Evolutionary conservation across 352 stramenopile genomes (phyloP).

Genomic region (Globisporangium okanoganense): DNA sequence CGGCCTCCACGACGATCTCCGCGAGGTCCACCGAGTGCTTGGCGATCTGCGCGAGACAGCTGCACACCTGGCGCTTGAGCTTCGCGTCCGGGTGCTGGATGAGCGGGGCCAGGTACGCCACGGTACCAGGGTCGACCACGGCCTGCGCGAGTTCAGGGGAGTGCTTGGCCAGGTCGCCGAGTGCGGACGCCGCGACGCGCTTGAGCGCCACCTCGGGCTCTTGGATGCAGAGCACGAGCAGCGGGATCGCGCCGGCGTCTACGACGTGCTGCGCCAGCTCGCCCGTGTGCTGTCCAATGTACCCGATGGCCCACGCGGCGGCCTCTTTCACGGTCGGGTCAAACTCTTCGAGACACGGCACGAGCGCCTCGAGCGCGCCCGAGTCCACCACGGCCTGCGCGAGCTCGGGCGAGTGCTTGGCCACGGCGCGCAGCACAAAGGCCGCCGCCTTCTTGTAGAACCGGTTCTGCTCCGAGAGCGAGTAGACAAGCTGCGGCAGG

Average conservation of each 20-base stretch:
- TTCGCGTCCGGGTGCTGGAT: conserved; percentile 94
- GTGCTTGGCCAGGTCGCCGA: conserved; percentile 95
- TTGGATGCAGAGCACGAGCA: conserved; percentile 95
- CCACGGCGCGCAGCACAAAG: conserved; percentile 92
- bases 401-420: conserved; percentile 93
- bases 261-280: conserved; percentile 93
- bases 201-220: conserved; percentile 95
- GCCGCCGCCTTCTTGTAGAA: conserved; percentile 96
- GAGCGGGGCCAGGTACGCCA: conserved; percentile 92
- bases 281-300: conserved; percentile 93
- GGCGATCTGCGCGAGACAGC: conserved; percentile 91
- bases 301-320: conserved; percentile 93
- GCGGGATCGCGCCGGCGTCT: conserved; percentile 89
- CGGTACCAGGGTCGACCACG: conserved; percentile 90
- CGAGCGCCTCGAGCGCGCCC: conserved; percentile 88
- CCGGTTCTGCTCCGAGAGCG: conserved; percentile 92
- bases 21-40: conserved; percentile 95
- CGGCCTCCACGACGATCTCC: conserved; percentile 94
- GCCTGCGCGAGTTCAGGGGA: conserved; percentile 93
- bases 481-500: conserved; percentile 96
- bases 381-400: conserved; percentile 94
- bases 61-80: conserved; percentile 90
- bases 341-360: conserved; percentile 94
- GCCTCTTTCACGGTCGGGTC: conserved; percentile 95
- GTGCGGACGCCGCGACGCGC: conserved; percentile 89